Percentiles rank a stretch among this genome's conserved stretches.
phyloP scores from a whole-genome alignment of 345 rosid species.

The Hibiscus tridactylites region DNA sequence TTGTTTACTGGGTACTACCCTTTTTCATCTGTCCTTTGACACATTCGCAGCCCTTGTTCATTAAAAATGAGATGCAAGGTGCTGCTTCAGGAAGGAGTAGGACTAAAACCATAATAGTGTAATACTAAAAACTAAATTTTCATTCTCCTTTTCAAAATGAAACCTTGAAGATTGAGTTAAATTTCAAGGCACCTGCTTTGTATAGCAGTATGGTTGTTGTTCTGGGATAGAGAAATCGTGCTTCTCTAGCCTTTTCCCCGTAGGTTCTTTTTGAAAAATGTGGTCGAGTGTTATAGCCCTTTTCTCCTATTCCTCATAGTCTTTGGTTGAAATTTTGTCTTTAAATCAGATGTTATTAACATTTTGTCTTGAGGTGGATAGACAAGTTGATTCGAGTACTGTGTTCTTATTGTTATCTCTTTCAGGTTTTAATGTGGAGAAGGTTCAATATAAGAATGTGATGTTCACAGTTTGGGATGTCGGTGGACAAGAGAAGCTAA shows the following conservation, averaged over 20 bases:
- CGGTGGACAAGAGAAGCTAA: constrained; percentile 94
- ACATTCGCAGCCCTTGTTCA: not conserved
- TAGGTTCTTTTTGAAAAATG: not conserved
- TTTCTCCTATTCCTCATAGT: not conserved
- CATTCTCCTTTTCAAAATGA: not conserved
- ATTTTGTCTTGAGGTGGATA: not conserved
- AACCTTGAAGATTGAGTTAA: not conserved
- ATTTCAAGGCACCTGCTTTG: not conserved
- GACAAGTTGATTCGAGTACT: not conserved
- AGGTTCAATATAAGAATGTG: constrained; percentile 98
- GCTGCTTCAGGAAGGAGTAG: not conserved
- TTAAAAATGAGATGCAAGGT: not conserved
- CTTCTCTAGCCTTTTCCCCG: not conserved
- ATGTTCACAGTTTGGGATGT: constrained; percentile 98
- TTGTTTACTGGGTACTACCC: not conserved
- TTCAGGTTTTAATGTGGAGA: constrained; percentile 98
- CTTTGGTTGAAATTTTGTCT: not conserved
- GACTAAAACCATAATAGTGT: not conserved
- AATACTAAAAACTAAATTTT: not conserved
- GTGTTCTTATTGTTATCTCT: constrained; percentile 8
- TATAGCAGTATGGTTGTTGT: not conserved
- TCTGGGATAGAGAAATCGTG: not conserved
- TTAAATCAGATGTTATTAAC: not conserved
- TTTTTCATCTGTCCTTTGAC: not conserved
- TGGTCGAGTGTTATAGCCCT: not conserved